Evolutionary conservation across 2,329 filamentous ascomycete genomes (phyloP).

Genomic region (Dryadomyces quercus-mongolicae): DNA sequence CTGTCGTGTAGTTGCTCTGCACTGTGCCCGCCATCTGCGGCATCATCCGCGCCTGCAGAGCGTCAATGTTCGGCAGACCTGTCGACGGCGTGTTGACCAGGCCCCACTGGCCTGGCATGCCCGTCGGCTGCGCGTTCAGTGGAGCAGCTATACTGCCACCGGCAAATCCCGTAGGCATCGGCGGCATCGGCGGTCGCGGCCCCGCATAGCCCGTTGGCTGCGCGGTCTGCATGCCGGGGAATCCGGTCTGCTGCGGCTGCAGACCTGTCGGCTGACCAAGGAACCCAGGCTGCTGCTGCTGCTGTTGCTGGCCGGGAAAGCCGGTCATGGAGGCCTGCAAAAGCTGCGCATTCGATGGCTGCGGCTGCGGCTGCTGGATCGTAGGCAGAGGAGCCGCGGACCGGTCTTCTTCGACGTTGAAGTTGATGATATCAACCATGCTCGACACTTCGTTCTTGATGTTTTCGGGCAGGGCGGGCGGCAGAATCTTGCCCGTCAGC

Average conservation of each 20-base stretch:
- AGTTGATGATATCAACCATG: slow-evolving; percentile 99
- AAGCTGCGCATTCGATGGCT: slow-evolving; percentile 58
- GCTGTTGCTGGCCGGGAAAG: slow-evolving; percentile 42
- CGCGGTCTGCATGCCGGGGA: slow-evolving; percentile 51
- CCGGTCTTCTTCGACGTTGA: slow-evolving; percentile 69
- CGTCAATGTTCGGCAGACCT: slow-evolving; percentile 87
- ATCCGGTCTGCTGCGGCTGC: slow-evolving; percentile 59
- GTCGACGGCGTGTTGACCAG: slow-evolving; percentile 86
- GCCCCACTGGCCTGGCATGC: slow-evolving; percentile 92
- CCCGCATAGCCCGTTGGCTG: slow-evolving; percentile 73
- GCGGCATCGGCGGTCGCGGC: slow-evolving; percentile 75
- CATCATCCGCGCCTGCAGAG: slow-evolving; percentile 90
- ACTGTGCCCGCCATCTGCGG: slow-evolving; percentile 80
- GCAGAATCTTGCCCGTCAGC: slow-evolving; percentile 75
- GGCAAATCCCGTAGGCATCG: slow-evolving; percentile 51
- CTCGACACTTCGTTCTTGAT: slow-evolving; percentile 96
- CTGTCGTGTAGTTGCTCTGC: slow-evolving; percentile 66
- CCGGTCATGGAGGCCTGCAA: slow-evolving; percentile 58
- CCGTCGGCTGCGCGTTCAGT: slow-evolving; percentile 88
- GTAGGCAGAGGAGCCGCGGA: slow-evolving; percentile 36
- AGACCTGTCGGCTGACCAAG: slow-evolving; percentile 45
- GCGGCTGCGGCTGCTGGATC: slow-evolving; percentile 60
- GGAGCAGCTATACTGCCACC: slow-evolving; percentile 56
- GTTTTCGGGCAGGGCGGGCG: slow-evolving; percentile 62
- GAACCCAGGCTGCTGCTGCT: slow-evolving; percentile 40